Evolutionary conservation across 805 yeast species (phyloP).

Genomic region (Candida corydali): DNA sequence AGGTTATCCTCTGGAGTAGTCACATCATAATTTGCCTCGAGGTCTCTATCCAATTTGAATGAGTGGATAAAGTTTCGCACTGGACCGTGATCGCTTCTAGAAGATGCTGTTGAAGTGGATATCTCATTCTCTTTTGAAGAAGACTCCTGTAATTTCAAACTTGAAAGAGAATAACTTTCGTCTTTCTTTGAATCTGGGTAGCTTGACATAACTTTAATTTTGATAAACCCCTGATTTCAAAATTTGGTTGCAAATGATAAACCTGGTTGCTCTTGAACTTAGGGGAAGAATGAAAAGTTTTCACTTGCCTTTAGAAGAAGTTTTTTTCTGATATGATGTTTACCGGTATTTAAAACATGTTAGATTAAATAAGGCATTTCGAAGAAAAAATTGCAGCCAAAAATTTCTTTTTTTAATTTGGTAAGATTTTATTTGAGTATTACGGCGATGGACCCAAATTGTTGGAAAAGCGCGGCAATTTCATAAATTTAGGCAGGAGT

Average conservation of each 20-base stretch:
- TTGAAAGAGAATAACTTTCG: constrained; percentile 9
- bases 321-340: neutral
- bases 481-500: too few relatives aligned
- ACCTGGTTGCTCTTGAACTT: constrained; percentile 4
- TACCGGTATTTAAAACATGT: neutral
- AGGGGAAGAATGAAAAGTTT: neutral
- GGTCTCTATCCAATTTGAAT: constrained; percentile 7
- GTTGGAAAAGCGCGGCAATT: neutral
- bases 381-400: constrained; percentile 1
- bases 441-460: neutral
- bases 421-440: neutral
- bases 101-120: neutral
- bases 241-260: neutral
- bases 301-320: constrained; percentile 6
- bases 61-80: constrained; percentile 6
- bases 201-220: constrained; percentile 3
- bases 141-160: constrained; percentile 6
- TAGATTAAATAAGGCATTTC: neutral
- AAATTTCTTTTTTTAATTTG: neutral
- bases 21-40: constrained; percentile 9
- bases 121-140: constrained; percentile 1
- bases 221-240: neutral
- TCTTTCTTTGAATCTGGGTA: constrained; percentile 7
- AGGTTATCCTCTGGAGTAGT: constrained; percentile 9
- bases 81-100: neutral